A percentile compares a stretch with the other conserved stretches of the same genome.
Evolutionary conservation across 768 basidiomycete species (phyloP).

Genomic region (Cyclocybe cylindracea): DNA sequence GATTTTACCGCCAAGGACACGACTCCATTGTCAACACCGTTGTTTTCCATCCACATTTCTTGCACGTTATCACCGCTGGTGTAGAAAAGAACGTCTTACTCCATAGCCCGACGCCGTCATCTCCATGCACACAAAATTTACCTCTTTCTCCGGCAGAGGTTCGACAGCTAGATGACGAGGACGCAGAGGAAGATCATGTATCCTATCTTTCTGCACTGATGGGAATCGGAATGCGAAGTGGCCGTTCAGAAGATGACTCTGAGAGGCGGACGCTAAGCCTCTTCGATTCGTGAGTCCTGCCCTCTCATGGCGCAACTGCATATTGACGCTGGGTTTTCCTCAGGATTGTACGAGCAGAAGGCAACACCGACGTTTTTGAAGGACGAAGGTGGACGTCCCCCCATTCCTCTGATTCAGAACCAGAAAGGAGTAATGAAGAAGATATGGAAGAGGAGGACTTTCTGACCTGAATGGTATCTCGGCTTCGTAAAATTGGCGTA

Average conservation of each 20-base stretch:
- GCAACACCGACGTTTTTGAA: slow-evolving; percentile 55
- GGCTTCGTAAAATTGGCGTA: too few species aligned
- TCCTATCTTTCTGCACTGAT: slow-evolving; percentile 38
- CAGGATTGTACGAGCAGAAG: slow-evolving; percentile 64
- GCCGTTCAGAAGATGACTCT: slow-evolving; percentile 26
- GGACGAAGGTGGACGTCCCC: slow-evolving; percentile 38
- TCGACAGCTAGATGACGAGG: slow-evolving; percentile 39
- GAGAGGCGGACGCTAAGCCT: slow-evolving; percentile 59
- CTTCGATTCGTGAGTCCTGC: slow-evolving; percentile 67
- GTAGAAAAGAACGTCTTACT: slow-evolving; percentile 70
- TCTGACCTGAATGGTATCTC: too few species aligned
- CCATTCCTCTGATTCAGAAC: slow-evolving; percentile 30
- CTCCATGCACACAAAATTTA: slow-evolving; percentile 56
- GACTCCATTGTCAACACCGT: slow-evolving; percentile 76
- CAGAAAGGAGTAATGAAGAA: slow-evolving; percentile 25
- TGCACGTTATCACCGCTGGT: slow-evolving; percentile 69
- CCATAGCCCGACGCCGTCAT: slow-evolving; percentile 61
- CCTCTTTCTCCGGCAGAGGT: slow-evolving; percentile 46
- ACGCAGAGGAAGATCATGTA: slow-evolving; percentile 31
- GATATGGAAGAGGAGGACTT: slow-evolving; percentile 10
- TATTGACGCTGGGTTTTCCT: background rate
- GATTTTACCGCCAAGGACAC: slow-evolving; percentile 48
- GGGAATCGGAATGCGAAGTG: slow-evolving; percentile 20
- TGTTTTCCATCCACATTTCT: slow-evolving; percentile 70
- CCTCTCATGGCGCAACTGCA: background rate